phyloP scores from a whole-genome alignment of 2,329 filamentous ascomycete species.

The Exserohilum rostratum region DNA sequence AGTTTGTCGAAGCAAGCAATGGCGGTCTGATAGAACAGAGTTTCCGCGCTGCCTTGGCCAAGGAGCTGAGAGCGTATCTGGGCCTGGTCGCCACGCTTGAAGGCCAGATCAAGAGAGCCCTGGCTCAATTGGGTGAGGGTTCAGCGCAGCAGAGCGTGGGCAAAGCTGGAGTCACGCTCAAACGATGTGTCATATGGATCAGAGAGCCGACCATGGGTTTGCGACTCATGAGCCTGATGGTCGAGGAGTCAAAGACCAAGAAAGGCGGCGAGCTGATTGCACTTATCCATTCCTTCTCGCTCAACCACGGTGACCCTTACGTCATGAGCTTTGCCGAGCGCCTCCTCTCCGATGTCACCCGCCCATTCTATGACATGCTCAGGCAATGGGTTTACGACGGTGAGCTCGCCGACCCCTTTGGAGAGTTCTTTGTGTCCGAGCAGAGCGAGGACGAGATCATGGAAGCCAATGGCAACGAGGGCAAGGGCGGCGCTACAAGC shows the following conservation, averaged over 20 bases:
- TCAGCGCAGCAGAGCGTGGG: constrained; percentile 74
- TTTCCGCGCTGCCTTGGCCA: constrained; percentile 81
- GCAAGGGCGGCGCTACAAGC: constrained; percentile 71
- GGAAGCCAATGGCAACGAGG: constrained; percentile 49
- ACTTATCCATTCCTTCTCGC: constrained; percentile 89
- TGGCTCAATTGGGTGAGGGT: constrained; percentile 73
- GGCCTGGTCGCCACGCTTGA: constrained; percentile 90
- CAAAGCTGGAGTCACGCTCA: constrained; percentile 89
- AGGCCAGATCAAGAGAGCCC: constrained; percentile 83
- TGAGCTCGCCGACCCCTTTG: constrained; percentile 93
- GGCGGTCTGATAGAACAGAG: constrained; percentile 91
- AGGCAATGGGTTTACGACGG: constrained; percentile 98
- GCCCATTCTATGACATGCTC: constrained; percentile 95
- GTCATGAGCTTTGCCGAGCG: constrained; percentile 92
- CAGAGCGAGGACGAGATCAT: constrained; percentile 63
- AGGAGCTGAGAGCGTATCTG: constrained; percentile 87
- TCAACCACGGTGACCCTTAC: constrained; percentile 92
- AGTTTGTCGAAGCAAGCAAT: constrained; percentile 80
- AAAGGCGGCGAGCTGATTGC: constrained; percentile 92
- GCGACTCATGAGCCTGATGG: constrained; percentile 89
- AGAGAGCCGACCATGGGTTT: constrained; percentile 95
- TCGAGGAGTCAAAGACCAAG: constrained; percentile 82
- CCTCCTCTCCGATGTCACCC: constrained; percentile 82
- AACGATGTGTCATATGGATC: constrained; percentile 96
- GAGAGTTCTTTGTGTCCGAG: constrained; percentile 93